Evolutionary conservation across 345 rosid species (phyloP), one percentile per base, ranked within the genome.

Genomic region (Corchorus olitorius): DNA sequence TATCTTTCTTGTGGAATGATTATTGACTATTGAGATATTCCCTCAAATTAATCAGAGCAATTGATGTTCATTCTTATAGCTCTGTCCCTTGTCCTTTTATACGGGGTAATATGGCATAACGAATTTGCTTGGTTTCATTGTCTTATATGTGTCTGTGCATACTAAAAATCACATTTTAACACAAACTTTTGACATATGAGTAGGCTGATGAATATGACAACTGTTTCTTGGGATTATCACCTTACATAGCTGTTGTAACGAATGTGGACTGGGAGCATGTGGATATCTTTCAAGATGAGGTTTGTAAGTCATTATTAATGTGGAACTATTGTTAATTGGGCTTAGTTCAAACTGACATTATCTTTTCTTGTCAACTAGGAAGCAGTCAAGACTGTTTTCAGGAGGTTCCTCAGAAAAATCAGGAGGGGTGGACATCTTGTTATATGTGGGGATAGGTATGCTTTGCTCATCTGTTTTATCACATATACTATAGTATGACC

Each of bases 121-220:
- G 43, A 69, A 50, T 15, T 50, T 53, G 48, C 1, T 45, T 7
- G 22, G 33, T 17, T 34, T 52, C 19, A 67, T 22, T 11, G 8
- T 68, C 59, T 69, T 34, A n/a, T 58, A 52, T 16, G 41, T 60
- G 8, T 12, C 2, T 0, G 65, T 60, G 17, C 16, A 4, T 39
- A 27, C 0, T 70, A 33, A 70, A 50, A 70, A 59, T 16, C 52
- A 22, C 33, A 72, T 54, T 10, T 33, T 54, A 71, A 71, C 63
- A 50, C 33, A 8, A 49, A 37, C 37, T 13, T 17, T 54, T 54
- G 3, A 39, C 11, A 1, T 56, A 55, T 20, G 66, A 46, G 22
- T 63, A 84, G 84, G 84, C 84, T 34, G 81, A 81, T 81, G 87
- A 81, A 81, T 84, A 79, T 52, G 84, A 84, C 66, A 79, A 79